Evolutionary conservation across 345 rosid species (phyloP).

Genomic region (Syzygium oleosum): DNA sequence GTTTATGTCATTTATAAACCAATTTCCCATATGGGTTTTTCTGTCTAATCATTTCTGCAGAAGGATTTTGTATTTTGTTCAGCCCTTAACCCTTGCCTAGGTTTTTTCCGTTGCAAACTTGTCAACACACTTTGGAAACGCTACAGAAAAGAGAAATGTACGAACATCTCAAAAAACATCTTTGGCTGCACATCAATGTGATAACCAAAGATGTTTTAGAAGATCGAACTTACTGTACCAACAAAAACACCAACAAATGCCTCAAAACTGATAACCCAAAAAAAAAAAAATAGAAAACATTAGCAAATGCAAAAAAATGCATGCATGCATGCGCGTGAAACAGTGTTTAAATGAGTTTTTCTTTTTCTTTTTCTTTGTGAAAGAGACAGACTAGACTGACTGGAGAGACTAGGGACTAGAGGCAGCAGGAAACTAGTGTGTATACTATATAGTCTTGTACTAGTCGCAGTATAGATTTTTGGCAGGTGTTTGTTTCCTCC

Average conservation of each 20-base stretch:
- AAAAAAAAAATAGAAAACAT: background rate
- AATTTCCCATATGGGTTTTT: background rate
- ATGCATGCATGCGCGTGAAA: background rate
- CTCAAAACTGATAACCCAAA: background rate
- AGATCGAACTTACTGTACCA: background rate
- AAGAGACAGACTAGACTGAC: background rate
- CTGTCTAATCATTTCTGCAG: background rate
- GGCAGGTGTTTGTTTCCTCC: background rate
- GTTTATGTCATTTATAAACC: background rate
- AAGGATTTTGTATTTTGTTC: background rate
- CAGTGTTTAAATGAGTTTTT: background rate
- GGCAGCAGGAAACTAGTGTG: slow-evolving; percentile 1
- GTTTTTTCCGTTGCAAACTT: background rate
- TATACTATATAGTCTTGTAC: background rate
- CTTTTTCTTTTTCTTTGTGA: background rate
- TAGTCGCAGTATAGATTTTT: background rate
- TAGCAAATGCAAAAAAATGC: background rate
- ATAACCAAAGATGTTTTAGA: background rate
- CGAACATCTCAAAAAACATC: background rate
- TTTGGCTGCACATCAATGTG: background rate
- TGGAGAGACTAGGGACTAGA: slow-evolving; percentile 12
- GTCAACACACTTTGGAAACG: background rate
- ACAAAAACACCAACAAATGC: background rate
- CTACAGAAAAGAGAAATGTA: background rate
- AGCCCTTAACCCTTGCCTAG: background rate